Conservation (phyloP, 108 stramenopile genomes). For the Phaeodactylum tricornutum region DNA sequence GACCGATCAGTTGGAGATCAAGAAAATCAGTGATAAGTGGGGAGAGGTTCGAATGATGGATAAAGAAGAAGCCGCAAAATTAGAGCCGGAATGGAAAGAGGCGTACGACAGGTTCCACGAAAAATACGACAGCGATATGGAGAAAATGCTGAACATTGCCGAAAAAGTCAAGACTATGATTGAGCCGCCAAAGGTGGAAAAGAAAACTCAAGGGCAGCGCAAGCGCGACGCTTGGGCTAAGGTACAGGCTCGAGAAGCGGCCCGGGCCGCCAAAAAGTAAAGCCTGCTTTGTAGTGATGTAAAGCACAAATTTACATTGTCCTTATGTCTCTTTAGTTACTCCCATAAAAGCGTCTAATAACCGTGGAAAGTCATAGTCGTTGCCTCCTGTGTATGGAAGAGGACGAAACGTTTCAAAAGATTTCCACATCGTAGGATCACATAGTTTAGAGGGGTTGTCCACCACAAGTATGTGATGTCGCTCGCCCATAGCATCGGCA, state of each 20-base stretch:
- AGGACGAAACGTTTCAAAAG: conserved; percentile 23
- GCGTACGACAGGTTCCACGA: conserved; percentile 60
- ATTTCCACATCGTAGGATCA: conserved; percentile 15
- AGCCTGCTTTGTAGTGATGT: too few species aligned
- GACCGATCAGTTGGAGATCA: conserved; percentile 20
- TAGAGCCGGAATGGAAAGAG: conserved; percentile 62
- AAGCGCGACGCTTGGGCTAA: conserved; percentile 55
- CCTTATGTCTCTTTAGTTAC: too few species aligned
- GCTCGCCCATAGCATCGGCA: conserved; percentile 67
- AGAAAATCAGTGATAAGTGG: conserved; percentile 47
- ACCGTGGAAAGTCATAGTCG: too few species aligned
- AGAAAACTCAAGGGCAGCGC: conserved; percentile 68
- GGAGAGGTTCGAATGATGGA: conserved; percentile 43
- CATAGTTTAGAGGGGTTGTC: conserved; percentile 18
- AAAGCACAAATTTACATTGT: too few species aligned
- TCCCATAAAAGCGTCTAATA: too few species aligned
- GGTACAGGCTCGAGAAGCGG: conserved; percentile 9
- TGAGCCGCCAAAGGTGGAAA: conserved; percentile 49
- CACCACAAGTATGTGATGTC: conserved; percentile 48
- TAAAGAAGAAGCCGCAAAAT: conserved; percentile 44
- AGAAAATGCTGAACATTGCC: conserved; percentile 51
- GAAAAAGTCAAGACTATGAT: conserved; percentile 39
- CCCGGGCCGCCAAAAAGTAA: conserved; percentile 8
- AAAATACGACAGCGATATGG: conserved; percentile 54
- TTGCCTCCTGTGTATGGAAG: too few species aligned